phyloP scores from a whole-genome alignment of 495 filamentous ascomycete species.

The Penicillium pulvis region DNA sequence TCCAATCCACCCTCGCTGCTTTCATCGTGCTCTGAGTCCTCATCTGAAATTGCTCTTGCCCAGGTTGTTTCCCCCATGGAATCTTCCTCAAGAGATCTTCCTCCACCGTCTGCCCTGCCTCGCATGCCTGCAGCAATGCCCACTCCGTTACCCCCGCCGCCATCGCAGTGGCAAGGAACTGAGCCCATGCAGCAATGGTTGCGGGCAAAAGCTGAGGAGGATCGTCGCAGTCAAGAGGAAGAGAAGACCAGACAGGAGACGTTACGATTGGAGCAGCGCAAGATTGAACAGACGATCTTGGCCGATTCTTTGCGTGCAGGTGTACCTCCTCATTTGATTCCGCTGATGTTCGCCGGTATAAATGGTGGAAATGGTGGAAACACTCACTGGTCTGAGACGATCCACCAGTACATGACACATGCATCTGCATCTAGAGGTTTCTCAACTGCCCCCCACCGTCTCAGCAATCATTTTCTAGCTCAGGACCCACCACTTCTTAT shows the following conservation, averaged over 20 bases:
- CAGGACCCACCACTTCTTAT: neutral
- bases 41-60: constrained; percentile 18
- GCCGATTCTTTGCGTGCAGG: constrained; percentile 77
- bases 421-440: constrained; percentile 1
- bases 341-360: constrained; percentile 86
- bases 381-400: neutral
- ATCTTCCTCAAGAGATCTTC: constrained; percentile 39
- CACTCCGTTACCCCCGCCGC: constrained; percentile 65
- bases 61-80: constrained; percentile 30
- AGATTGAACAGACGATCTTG: constrained; percentile 82
- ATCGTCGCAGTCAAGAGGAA: constrained; percentile 81
- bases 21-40: constrained; percentile 21
- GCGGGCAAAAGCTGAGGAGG: constrained; percentile 80
- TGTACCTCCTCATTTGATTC: constrained; percentile 83
- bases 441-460: neutral
- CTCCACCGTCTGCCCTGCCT: constrained; percentile 40
- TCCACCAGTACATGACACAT: constrained; percentile 4
- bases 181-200: constrained; percentile 88
- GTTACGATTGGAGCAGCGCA: constrained; percentile 76
- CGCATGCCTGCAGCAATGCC: constrained; percentile 27
- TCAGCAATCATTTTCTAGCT: neutral
- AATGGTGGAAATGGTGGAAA: neutral
- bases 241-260: constrained; percentile 83
- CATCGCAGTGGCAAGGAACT: constrained; percentile 68
- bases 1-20: constrained; percentile 37